These are phyloP conservation scores for Claviceps cyperi DNA, from an alignment of 2,329 filamentous ascomycete genomes.

Conservation along the genomic window DNA sequence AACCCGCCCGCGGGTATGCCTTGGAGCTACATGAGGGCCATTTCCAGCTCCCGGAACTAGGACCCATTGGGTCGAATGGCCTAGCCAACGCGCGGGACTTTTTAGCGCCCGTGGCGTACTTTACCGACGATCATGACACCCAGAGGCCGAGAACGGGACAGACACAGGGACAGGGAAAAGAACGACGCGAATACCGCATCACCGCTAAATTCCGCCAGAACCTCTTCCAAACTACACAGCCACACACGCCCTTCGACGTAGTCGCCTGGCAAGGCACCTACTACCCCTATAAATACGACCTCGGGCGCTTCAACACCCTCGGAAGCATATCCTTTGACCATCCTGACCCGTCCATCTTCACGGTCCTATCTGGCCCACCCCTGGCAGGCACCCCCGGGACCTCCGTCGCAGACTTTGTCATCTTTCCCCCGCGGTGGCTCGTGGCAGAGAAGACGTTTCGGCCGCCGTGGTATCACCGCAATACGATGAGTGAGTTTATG, in stretches of 20 bases:
- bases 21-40: conserved; percentile 62
- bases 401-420: conserved; percentile 56
- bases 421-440: conserved; percentile 60
- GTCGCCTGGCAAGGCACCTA: conserved; percentile 74
- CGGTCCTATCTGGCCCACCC: conserved; percentile 47
- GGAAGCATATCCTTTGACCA: conserved; percentile 63
- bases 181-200: conserved; percentile 21
- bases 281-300: conserved; percentile 70
- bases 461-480: conserved; percentile 59
- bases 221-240: conserved; percentile 49
- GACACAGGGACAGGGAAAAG: no score
- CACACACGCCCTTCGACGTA: conserved; percentile 64
- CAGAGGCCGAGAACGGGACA: no score
- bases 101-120: conserved; percentile 54
- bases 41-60: conserved; percentile 56
- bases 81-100: conserved; percentile 68
- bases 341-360: conserved; percentile 67
- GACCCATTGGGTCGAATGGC: conserved; percentile 58
- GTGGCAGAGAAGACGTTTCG: conserved; percentile 58
- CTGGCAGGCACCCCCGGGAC: conserved; percentile 49
- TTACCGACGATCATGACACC: conserved; percentile 40
- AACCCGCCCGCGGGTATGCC: conserved; percentile 54
- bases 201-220: conserved; percentile 50
- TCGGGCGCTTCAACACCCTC: conserved; percentile 62
- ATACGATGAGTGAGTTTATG: conserved; percentile 55